Evolutionary conservation across 345 rosid species (phyloP).

Genomic region (Ailanthus altissimus): DNA sequence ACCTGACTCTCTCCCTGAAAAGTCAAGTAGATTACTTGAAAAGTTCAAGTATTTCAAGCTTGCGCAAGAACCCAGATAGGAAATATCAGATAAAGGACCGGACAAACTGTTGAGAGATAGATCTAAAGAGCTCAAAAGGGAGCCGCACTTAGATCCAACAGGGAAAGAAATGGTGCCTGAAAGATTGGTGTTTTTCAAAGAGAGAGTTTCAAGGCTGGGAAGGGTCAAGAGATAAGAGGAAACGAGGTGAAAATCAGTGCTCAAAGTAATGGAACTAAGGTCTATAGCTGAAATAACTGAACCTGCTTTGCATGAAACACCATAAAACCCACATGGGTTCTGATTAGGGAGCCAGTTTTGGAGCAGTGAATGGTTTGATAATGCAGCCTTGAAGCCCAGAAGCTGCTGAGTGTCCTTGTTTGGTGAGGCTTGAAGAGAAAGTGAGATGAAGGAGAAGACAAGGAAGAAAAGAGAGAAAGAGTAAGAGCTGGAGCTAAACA

Average conservation of each 20-base stretch:
- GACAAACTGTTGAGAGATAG: constrained; percentile 68
- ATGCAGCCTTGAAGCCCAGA: constrained; percentile 58
- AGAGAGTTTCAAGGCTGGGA: constrained; percentile 52
- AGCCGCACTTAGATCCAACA: constrained; percentile 64
- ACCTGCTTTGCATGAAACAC: constrained; percentile 61
- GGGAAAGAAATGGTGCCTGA: constrained; percentile 63
- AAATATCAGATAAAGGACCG: constrained; percentile 53
- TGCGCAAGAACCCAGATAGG: constrained; percentile 54
- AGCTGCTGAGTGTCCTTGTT: constrained; percentile 57
- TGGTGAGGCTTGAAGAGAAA: constrained; percentile 31
- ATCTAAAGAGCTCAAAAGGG: constrained; percentile 61
- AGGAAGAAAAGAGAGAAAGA: constrained; percentile 28
- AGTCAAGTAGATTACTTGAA: constrained; percentile 60
- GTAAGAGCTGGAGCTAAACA: not conserved
- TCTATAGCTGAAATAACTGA: constrained; percentile 57
- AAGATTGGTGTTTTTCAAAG: constrained; percentile 47
- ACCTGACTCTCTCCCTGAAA: constrained; percentile 39
- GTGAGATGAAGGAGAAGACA: constrained; percentile 18
- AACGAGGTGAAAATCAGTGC: constrained; percentile 59
- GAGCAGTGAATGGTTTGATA: constrained; percentile 49
- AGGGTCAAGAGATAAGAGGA: constrained; percentile 57
- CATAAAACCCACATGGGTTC: constrained; percentile 67
- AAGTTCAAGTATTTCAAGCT: constrained; percentile 56
- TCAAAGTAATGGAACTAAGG: constrained; percentile 43
- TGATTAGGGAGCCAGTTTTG: constrained; percentile 57